Percentiles rank a stretch among this genome's conserved stretches.
These are phyloP conservation scores for Exophiala phaeomuriformis DNA, from an alignment of 2,329 filamentous ascomycete species.

Conservation along the genomic window DNA sequence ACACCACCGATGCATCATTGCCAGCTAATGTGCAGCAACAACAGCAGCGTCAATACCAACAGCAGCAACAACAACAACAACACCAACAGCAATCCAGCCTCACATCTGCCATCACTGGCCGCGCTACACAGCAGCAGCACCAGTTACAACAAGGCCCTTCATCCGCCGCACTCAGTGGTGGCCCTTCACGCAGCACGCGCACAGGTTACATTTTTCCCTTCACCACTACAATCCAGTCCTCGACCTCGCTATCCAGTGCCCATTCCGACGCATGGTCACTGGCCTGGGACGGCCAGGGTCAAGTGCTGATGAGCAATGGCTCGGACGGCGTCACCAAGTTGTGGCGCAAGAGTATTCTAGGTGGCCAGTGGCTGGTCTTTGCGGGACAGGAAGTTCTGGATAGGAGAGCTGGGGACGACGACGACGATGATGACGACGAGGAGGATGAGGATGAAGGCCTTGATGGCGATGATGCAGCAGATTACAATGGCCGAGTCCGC, in stretches of 20 bases:
- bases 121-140: background rate
- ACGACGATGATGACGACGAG: conserved; percentile 3
- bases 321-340: conserved; percentile 22
- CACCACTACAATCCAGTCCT: conserved; percentile 10
- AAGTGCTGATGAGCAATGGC: conserved; percentile 24
- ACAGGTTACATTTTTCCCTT: conserved; percentile 19
- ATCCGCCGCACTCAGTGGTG: too few relatives aligned
- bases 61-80: conserved; percentile 2
- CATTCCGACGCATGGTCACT: conserved; percentile 26
- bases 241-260: conserved; percentile 12
- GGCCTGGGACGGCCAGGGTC: conserved; percentile 22
- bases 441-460: background rate
- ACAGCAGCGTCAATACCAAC: background rate
- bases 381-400: conserved; percentile 18
- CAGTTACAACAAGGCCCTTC: too few relatives aligned
- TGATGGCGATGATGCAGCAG: background rate
- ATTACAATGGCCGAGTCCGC: too few relatives aligned
- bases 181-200: conserved; percentile 4
- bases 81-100: conserved; percentile 25
- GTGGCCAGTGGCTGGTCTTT: conserved; percentile 19
- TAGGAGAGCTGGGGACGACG: background rate
- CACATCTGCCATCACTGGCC: conserved; percentile 25
- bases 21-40: background rate
- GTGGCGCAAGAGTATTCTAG: conserved; percentile 18
- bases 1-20: background rate